Conservation (phyloP, 2,329 filamentous ascomycete genomes). For the Exophiala alcalophila region DNA sequence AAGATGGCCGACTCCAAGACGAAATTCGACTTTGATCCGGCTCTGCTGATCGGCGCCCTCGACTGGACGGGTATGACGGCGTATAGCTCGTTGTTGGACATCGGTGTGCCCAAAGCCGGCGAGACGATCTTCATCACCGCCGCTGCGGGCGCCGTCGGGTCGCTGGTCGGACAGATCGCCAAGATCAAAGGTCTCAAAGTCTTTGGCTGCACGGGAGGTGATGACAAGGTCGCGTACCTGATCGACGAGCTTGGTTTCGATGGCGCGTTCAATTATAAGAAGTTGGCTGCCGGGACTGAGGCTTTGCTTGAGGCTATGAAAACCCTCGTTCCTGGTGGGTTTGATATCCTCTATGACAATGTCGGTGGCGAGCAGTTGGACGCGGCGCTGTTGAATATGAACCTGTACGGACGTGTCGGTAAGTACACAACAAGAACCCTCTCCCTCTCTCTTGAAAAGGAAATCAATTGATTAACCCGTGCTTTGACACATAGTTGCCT, state of each 20-base stretch:
- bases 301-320: slow-evolving; percentile 63
- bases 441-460: slow-evolving; percentile 28
- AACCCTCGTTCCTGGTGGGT: slow-evolving; percentile 70
- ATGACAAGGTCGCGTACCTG: slow-evolving; percentile 76
- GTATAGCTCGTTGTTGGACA: slow-evolving; percentile 69
- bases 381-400: slow-evolving; percentile 63
- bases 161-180: slow-evolving; percentile 79
- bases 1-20: background rate
- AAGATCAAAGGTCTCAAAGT: slow-evolving; percentile 76
- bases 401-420: slow-evolving; percentile 62
- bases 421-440: no score
- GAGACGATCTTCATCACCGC: slow-evolving; percentile 80
- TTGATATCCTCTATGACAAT: slow-evolving; percentile 82
- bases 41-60: slow-evolving; percentile 68
- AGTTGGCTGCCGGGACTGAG: no score
- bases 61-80: slow-evolving; percentile 76
- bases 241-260: slow-evolving; percentile 67
- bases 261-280: slow-evolving; percentile 82
- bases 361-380: slow-evolving; percentile 61
- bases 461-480: background rate
- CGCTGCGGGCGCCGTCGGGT: slow-evolving; percentile 76
- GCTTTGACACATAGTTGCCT: slow-evolving; percentile 1
- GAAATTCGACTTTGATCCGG: slow-evolving; percentile 39
- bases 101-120: slow-evolving; percentile 69
- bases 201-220: slow-evolving; percentile 77